Evolutionary conservation across 1,284 basidiomycete genomes (phyloP).

Genomic region (Vanrija humicola): DNA sequence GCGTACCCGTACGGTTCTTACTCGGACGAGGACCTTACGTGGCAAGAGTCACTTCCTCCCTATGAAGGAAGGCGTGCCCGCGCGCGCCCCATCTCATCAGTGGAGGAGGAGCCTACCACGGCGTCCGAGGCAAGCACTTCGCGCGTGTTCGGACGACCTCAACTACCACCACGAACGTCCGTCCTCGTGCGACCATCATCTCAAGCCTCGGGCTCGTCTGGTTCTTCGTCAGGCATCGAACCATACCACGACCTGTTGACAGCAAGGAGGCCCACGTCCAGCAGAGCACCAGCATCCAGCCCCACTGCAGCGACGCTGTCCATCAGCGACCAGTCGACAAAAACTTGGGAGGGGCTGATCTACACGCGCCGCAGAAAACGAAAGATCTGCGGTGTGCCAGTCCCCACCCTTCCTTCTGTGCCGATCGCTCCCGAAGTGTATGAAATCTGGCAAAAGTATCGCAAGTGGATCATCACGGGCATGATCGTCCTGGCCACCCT

Average conservation of each 20-base stretch:
- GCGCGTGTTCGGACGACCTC: neutral
- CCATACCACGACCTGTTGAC: neutral
- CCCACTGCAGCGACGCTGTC: neutral
- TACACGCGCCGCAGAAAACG: no score
- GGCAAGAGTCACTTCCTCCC: constrained; percentile 36
- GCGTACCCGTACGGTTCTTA: constrained; percentile 8
- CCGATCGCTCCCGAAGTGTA: constrained; percentile 5
- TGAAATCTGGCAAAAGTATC: constrained; percentile 29
- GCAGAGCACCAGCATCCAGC: neutral
- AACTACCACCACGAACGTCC: neutral
- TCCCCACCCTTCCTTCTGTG: constrained; percentile 1
- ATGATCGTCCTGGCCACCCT: constrained; percentile 20
- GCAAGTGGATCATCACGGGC: constrained; percentile 28
- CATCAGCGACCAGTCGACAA: constrained; percentile 4
- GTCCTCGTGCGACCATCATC: neutral
- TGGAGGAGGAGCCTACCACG: no score
- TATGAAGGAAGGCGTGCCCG: constrained; percentile 24
- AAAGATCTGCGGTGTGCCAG: neutral
- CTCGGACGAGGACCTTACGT: constrained; percentile 21
- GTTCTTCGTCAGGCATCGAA: neutral
- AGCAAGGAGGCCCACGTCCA: neutral
- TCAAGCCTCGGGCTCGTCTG: constrained; percentile 3
- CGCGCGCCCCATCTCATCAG: no score
- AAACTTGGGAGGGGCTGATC: constrained; percentile 27
- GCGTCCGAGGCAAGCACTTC: neutral